Conservation (phyloP, 1,139 yeast genomes). For the Scheffersomyces illinoinensis region DNA sequence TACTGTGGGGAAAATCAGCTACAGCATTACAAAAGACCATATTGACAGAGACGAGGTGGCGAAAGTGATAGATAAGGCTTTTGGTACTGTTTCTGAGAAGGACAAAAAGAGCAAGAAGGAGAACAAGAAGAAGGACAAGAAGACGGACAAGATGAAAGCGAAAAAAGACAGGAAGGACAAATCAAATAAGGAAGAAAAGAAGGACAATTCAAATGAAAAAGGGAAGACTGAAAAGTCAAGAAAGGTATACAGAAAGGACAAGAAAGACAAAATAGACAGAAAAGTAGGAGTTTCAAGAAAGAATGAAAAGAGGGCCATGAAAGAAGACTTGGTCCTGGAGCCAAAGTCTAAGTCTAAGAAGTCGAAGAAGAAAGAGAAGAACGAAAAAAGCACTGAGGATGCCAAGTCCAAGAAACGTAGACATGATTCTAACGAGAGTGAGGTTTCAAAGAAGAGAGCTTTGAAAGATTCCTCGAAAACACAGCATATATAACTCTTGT, state of each 20-base stretch:
- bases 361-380: constrained; percentile 3
- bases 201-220: constrained; percentile 5
- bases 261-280: constrained; percentile 13
- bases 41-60: constrained; percentile 15
- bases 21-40: constrained; percentile 12
- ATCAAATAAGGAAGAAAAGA: constrained; percentile 6
- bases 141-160: constrained; percentile 6
- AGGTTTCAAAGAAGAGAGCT: constrained; percentile 1
- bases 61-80: constrained; percentile 11
- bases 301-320: constrained; percentile 12
- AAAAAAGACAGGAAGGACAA: constrained; percentile 6
- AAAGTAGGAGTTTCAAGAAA: constrained; percentile 1
- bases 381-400: constrained; percentile 12
- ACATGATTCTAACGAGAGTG: background rate
- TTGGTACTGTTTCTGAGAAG: constrained; percentile 5
- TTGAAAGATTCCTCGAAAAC: background rate
- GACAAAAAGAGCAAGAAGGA: constrained; percentile 8
- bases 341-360: constrained; percentile 1
- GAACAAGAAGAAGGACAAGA: constrained; percentile 6
- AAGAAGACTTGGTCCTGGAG: constrained; percentile 13
- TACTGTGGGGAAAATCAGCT: constrained; percentile 52
- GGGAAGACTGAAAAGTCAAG: constrained; percentile 10
- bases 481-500: background rate
- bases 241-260: constrained; percentile 8
- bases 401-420: constrained; percentile 6